Percentiles rank a stretch among this genome's conserved stretches.
Conservation (phyloP, 345 rosid genomes). For the Ceriops zippeliana region DNA sequence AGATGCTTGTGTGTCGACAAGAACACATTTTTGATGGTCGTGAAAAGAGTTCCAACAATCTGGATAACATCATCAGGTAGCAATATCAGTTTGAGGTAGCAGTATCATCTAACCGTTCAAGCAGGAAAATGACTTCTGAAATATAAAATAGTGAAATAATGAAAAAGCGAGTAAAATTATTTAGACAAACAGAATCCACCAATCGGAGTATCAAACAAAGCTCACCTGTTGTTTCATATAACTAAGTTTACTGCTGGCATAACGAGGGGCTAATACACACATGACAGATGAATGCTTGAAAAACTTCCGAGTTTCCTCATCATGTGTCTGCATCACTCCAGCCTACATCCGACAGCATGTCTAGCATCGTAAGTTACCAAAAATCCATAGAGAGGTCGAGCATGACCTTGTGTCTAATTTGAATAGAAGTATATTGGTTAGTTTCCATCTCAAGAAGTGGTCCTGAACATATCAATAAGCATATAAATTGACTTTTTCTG, state of each 20-base stretch:
- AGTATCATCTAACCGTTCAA: constrained; percentile 5
- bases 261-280: constrained; percentile 90
- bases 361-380: background rate
- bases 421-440: no score
- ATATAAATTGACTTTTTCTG: no score
- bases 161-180: background rate
- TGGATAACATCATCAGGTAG: constrained; percentile 26
- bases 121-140: background rate
- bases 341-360: constrained; percentile 39
- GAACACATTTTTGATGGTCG: constrained; percentile 81
- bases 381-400: no score
- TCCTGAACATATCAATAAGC: no score
- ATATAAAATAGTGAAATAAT: background rate
- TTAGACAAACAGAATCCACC: background rate
- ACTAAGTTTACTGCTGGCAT: constrained; percentile 81
- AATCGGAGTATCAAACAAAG: background rate
- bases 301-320: constrained; percentile 85
- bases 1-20: constrained; percentile 74
- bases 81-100: constrained; percentile 5
- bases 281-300: constrained; percentile 92
- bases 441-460: no score
- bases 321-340: constrained; percentile 90
- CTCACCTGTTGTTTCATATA: constrained; percentile 75
- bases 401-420: no score
- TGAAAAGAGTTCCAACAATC: constrained; percentile 86